phyloP scores from a whole-genome alignment of 2,329 filamentous ascomycete species.

The Cryphonectria japonica region DNA sequence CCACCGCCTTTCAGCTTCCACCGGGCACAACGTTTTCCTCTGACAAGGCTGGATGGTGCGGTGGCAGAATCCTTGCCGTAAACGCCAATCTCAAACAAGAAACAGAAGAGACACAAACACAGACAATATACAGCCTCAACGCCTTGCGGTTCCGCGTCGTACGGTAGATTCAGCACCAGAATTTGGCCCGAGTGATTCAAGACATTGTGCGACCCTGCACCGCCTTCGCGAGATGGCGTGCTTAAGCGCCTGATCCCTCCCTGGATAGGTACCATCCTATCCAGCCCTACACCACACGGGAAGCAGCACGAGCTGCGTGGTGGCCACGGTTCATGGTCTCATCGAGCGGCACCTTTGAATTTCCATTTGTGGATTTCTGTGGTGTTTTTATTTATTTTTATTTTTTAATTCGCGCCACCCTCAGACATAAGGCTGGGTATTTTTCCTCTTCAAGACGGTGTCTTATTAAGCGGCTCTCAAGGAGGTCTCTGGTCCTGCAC shows the following conservation, averaged over 20 bases:
- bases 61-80: constrained; percentile 21
- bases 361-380: not conserved
- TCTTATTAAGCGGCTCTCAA: constrained; percentile 24
- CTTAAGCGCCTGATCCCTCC: constrained; percentile 16
- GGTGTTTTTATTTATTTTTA: not conserved
- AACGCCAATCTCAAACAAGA: not conserved
- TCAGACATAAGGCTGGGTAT: constrained; percentile 20
- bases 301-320: constrained; percentile 9
- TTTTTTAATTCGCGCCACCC: not conserved
- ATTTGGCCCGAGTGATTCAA: constrained; percentile 16
- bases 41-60: constrained; percentile 2
- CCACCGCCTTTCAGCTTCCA: not conserved
- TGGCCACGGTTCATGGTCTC: constrained; percentile 9
- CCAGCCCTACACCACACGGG: constrained; percentile 17
- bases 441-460: constrained; percentile 2
- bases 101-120: not conserved
- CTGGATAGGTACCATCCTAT: constrained; percentile 16
- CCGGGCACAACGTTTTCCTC: not conserved
- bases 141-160: not conserved
- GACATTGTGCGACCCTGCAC: constrained; percentile 21
- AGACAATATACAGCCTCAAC: not conserved
- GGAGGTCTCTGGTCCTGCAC: constrained; percentile 11
- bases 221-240: constrained; percentile 14
- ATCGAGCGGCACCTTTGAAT: constrained; percentile 21
- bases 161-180: constrained; percentile 5